These are phyloP conservation scores for Alternaria gaisen DNA, from an alignment of 2,329 filamentous ascomycete genomes.

Conservation along the genomic window DNA sequence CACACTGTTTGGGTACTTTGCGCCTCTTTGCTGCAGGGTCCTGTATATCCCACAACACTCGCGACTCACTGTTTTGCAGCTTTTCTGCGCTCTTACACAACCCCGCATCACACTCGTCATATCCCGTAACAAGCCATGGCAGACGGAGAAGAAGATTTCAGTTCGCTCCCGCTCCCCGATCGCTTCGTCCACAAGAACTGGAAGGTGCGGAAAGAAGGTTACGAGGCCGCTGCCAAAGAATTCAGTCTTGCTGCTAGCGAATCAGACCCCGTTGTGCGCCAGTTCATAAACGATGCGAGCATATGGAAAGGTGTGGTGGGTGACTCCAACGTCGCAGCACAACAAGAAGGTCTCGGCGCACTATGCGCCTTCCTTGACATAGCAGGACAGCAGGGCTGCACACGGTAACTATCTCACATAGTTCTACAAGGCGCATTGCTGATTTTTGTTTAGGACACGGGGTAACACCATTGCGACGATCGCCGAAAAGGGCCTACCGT, in stretches of 20 bases:
- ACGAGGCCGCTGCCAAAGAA: conserved; percentile 88
- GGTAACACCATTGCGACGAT: conserved; percentile 78
- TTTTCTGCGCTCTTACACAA: neutral
- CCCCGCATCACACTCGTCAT: conserved; percentile 19
- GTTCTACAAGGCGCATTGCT: neutral
- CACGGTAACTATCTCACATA: conserved; percentile 61
- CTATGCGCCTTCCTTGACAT: conserved; percentile 94
- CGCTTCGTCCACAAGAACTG: conserved; percentile 91
- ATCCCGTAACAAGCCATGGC: conserved; percentile 66
- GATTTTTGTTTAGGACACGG: conserved; percentile 67
- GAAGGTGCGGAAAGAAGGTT: conserved; percentile 96
- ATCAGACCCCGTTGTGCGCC: conserved; percentile 82
- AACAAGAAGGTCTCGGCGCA: conserved; percentile 88
- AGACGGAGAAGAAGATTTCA: conserved; percentile 82
- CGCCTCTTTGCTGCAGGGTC: neutral
- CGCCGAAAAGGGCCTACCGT: conserved; percentile 89
- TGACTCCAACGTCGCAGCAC: conserved; percentile 96
- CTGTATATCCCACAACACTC: neutral
- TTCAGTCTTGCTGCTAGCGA: conserved; percentile 89
- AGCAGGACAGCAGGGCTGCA: conserved; percentile 79
- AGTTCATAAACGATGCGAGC: conserved; percentile 83
- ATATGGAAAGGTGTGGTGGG: conserved; percentile 92
- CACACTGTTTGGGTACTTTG: neutral
- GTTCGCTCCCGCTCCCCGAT: conserved; percentile 78
- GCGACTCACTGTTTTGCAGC: conserved; percentile 16